A percentile compares a stretch with the other conserved stretches of the same genome.
Conservation (phyloP, 2,329 filamentous ascomycete species). For the Trichoderma aggressivum region DNA sequence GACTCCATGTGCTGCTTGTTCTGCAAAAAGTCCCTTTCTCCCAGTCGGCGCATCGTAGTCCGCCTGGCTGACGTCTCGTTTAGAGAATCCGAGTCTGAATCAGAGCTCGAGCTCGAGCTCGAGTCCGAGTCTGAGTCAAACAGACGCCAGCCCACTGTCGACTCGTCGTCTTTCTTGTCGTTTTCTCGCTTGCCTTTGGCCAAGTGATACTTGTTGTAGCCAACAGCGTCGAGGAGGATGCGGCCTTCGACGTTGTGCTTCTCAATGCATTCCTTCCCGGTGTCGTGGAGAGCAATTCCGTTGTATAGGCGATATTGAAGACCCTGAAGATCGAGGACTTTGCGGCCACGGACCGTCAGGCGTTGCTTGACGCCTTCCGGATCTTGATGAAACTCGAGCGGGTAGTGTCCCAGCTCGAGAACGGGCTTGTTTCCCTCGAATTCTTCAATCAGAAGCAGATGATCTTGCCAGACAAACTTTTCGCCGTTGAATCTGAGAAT, state of each 20-base stretch:
- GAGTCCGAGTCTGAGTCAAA: background rate
- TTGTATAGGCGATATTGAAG: slow-evolving; percentile 41
- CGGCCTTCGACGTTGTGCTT: slow-evolving; percentile 41
- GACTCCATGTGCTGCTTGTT: slow-evolving; percentile 41
- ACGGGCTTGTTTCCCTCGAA: slow-evolving; percentile 43
- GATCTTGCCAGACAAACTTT: slow-evolving; percentile 40
- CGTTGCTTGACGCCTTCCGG: slow-evolving; percentile 29
- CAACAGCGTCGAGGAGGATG: slow-evolving; percentile 40
- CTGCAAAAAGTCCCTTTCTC: slow-evolving; percentile 33
- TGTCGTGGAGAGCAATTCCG: slow-evolving; percentile 36
- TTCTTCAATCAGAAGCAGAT: slow-evolving; percentile 28
- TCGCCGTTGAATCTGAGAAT: slow-evolving; percentile 40
- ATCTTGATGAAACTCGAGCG: slow-evolving; percentile 33
- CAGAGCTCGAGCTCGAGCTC: slow-evolving; percentile 1
- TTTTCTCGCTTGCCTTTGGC: slow-evolving; percentile 35
- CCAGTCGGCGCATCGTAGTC: slow-evolving; percentile 28
- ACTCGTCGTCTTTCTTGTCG: slow-evolving; percentile 26
- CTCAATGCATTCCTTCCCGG: slow-evolving; percentile 16
- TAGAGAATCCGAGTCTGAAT: slow-evolving; percentile 1
- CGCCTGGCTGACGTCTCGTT: slow-evolving; percentile 14
- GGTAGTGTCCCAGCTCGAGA: slow-evolving; percentile 38
- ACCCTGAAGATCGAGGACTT: slow-evolving; percentile 41
- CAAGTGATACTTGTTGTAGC: slow-evolving; percentile 42
- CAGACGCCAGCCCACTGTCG: background rate
- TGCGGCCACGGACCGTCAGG: slow-evolving; percentile 35